Evolutionary conservation across 208 protist genomes (phyloP).

Genomic region (Leishmania arabica): DNA sequence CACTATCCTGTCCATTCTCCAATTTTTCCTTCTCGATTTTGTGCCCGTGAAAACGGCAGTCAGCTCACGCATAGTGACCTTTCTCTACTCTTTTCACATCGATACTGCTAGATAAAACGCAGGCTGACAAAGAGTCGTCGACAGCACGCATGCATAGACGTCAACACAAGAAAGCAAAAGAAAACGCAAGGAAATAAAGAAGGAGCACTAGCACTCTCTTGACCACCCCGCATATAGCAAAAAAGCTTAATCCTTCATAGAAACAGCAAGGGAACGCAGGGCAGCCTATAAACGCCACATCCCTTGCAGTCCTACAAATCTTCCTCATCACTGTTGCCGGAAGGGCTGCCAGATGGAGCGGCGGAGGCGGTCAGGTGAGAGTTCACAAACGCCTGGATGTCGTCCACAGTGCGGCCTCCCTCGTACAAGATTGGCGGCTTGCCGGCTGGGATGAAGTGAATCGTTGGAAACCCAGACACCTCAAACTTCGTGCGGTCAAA

Average conservation of each 20-base stretch:
- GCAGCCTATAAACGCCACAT: neutral
- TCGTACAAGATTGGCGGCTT: slow-evolving; percentile 63
- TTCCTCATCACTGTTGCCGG: slow-evolving; percentile 13
- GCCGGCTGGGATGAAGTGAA: slow-evolving; percentile 80
- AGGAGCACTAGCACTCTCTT: neutral
- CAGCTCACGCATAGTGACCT: neutral
- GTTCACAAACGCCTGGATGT: slow-evolving; percentile 66
- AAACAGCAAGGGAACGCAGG: neutral
- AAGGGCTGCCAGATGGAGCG: slow-evolving; percentile 6
- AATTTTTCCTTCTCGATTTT: neutral
- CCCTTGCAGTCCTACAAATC: slow-evolving; percentile 31
- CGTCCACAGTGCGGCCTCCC: slow-evolving; percentile 61
- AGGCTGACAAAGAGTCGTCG: neutral
- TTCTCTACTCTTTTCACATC: neutral
- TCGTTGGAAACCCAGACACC: slow-evolving; percentile 84
- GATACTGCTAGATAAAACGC: neutral
- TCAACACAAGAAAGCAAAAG: slow-evolving; percentile 15
- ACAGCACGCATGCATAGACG: neutral
- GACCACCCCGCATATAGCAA: neutral
- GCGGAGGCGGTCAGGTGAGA: slow-evolving; percentile 25
- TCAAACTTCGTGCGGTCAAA: slow-evolving; percentile 42
- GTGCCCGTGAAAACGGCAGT: neutral
- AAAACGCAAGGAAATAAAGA: slow-evolving; percentile 21
- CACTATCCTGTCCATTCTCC: too few relatives aligned
- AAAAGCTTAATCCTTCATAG: neutral